Evolutionary conservation across 345 rosid genomes (phyloP), one percentile per base, ranked within the genome.

Genomic region (Populus euphratica): DNA sequence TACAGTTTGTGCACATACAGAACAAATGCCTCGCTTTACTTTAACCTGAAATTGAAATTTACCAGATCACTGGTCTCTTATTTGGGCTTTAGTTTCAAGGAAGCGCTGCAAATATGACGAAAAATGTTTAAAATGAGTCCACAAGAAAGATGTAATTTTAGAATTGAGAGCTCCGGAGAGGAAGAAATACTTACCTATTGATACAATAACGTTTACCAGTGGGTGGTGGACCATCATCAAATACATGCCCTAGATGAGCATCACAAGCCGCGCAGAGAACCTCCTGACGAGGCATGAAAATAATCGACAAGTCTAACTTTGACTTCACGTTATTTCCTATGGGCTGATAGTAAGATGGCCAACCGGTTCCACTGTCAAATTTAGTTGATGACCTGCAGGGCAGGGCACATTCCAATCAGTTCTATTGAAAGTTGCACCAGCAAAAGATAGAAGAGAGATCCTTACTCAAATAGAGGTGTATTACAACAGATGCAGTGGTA

Each of bases 301-400:
- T 90, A 21, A 93, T 84, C 0, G 98, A 93, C 41, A 87, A 84
- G 83, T 93, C 99, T 75, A 89, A 73, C 80, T 90, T 89, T 7
- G 94, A 88, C 80, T 90, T 89, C 72, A 88, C 96, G 62, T 91
- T 91, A 80, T 83, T 80, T 44, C 86, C 98, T 5, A 90, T 73
- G 20, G 98, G 94, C 80, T 91, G 82, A 82, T 90, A 91, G 82
- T 89, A 93, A 27, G 98, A 91, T 21, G 99, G 99, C 98, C 99
- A 95, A 5, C 99, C 98, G 8, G 98, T 95, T 85, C 99, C 99
- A 35, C 98, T 93, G n/a, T 95, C 97, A 62, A 91, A 95, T 86
- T 95, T 95, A 39, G 99, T 91, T 2, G 92, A 85, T 68, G 99
- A 95, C 63, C 98, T 95, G 83, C 73, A 84, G 70, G 0, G 18